These are phyloP conservation scores for Pyrenochaeta sp. DNA, from an alignment of 2,329 filamentous ascomycete species.

Conservation along the genomic window DNA sequence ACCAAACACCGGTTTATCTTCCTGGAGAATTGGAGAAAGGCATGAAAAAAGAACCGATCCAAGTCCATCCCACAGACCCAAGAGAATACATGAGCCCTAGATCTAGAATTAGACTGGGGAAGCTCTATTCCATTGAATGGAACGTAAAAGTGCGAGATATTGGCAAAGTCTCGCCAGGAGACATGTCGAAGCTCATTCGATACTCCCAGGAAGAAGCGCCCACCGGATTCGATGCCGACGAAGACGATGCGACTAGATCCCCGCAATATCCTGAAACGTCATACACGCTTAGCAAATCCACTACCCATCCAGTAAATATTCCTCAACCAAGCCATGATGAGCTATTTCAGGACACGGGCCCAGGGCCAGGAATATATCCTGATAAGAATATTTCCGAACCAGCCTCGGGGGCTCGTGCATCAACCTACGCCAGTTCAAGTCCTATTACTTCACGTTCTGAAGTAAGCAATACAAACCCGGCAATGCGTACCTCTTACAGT, in stretches of 20 bases:
- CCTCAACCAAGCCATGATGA: no score
- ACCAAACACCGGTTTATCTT: conserved; percentile 12
- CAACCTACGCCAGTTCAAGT: no score
- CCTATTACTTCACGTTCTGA: no score
- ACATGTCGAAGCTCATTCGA: conserved; percentile 26
- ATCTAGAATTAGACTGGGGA: conserved; percentile 53
- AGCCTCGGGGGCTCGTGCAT: no score
- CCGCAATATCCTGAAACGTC: background rate
- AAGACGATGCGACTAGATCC: background rate
- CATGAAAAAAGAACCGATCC: conserved; percentile 49
- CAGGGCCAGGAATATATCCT: no score
- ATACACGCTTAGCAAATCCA: no score
- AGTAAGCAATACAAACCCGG: no score
- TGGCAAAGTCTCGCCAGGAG: conserved; percentile 39
- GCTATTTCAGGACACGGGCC: no score
- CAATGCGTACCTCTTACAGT: no score
- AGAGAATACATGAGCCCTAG: conserved; percentile 40
- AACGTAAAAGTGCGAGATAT: conserved; percentile 53
- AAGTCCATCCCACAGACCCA: conserved; percentile 32
- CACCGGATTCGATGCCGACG: conserved; percentile 4
- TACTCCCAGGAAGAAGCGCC: conserved; percentile 18
- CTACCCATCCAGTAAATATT: no score
- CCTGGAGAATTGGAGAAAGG: conserved; percentile 39
- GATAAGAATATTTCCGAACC: no score
- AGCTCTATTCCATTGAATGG: conserved; percentile 50